These are phyloP conservation scores for Planoprotostelium fungivorum DNA, from an alignment of 78 protist species.

Conservation along the genomic window DNA sequence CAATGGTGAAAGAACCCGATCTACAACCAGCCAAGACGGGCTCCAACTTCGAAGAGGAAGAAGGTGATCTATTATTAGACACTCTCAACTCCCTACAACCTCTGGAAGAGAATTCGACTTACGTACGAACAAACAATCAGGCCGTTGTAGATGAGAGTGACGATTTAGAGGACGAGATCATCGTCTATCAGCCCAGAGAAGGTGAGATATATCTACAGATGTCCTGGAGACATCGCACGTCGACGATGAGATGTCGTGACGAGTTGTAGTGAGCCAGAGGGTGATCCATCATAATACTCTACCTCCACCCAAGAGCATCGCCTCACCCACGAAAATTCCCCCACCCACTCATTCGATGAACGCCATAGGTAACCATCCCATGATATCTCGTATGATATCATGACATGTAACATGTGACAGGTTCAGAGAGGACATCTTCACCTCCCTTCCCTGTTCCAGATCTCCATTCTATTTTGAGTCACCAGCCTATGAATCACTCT, in stretches of 20 bases:
- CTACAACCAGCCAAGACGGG: background rate
- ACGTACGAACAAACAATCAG: background rate
- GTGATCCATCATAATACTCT: background rate
- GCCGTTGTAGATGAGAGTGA: background rate
- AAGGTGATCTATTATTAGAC: background rate
- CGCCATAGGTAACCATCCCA: background rate
- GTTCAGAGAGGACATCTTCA: too few relatives aligned
- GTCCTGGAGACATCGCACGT: too few relatives aligned
- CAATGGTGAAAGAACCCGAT: too few relatives aligned
- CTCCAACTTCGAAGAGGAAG: background rate
- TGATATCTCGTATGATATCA: too few relatives aligned
- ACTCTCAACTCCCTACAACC: background rate
- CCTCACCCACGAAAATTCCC: background rate
- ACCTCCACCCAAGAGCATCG: too few relatives aligned
- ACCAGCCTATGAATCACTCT: too few relatives aligned
- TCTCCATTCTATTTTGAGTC: too few relatives aligned
- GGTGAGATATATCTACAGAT: too few relatives aligned
- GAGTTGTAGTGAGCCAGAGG: background rate
- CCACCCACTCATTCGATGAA: too few relatives aligned
- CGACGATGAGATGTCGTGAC: background rate
- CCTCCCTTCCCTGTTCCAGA: too few relatives aligned
- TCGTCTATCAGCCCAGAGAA: background rate
- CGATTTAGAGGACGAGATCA: background rate
- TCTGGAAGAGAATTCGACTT: background rate
- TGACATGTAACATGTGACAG: too few relatives aligned